Conservation (phyloP, 371 early-diverging fungal species). For the Dichotomocladium elegans region DNA sequence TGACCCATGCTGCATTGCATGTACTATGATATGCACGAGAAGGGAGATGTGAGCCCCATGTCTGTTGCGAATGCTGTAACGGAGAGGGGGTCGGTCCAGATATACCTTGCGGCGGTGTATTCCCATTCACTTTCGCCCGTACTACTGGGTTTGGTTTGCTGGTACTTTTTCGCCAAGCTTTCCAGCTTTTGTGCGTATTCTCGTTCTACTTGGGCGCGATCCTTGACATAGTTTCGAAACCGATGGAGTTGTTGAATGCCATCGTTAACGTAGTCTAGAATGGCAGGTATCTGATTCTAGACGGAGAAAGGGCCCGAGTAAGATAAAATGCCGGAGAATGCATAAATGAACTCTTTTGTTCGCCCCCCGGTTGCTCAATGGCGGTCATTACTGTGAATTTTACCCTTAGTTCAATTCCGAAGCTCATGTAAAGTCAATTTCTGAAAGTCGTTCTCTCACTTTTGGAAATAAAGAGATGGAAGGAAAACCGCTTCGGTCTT, state of each 20-base stretch:
- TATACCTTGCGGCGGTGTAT: conserved; percentile 23
- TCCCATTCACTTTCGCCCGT: conserved; percentile 32
- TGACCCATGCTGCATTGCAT: conserved; percentile 43
- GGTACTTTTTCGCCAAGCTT: conserved; percentile 57
- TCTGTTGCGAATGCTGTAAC: not conserved
- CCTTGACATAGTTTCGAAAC: conserved; percentile 73
- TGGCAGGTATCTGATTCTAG: conserved; percentile 57
- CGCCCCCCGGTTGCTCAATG: too few species aligned
- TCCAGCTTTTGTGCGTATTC: conserved; percentile 79
- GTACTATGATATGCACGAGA: too few species aligned
- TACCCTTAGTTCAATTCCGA: conserved; percentile 18
- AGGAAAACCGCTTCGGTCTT: too few species aligned
- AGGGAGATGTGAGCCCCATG: not conserved
- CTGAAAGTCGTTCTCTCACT: too few species aligned
- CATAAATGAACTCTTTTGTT: not conserved
- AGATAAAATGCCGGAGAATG: not conserved
- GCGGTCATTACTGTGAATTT: too few species aligned
- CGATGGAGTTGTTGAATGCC: conserved; percentile 63
- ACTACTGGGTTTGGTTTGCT: conserved; percentile 21
- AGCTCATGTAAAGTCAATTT: too few species aligned
- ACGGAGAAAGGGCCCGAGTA: not conserved
- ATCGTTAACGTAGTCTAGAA: conserved; percentile 52
- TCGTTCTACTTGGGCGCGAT: conserved; percentile 67
- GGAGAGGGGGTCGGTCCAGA: not conserved
- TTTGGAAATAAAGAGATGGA: too few species aligned